Conservation (phyloP, 2,329 filamentous ascomycete genomes). For the Aspergillus versicolor region DNA sequence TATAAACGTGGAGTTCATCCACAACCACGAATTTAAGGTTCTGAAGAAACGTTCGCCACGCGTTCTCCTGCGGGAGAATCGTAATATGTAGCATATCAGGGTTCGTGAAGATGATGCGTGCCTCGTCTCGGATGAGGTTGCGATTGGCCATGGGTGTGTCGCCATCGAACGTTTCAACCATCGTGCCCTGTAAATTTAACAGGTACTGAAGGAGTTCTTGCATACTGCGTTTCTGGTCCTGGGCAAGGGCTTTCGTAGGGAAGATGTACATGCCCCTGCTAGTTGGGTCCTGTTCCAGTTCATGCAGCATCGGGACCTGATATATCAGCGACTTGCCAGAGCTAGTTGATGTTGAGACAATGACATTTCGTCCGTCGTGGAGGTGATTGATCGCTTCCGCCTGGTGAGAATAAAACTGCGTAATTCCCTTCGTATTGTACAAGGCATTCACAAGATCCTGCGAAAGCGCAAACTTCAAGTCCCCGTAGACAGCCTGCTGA, state of each 20-base stretch:
- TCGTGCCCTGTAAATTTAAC: constrained; percentile 68
- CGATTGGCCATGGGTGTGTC: constrained; percentile 83
- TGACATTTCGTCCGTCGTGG: constrained; percentile 78
- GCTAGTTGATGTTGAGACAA: constrained; percentile 91
- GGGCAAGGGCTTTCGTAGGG: constrained; percentile 91
- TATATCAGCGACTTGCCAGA: constrained; percentile 99
- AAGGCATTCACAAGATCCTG: constrained; percentile 93
- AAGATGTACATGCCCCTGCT: constrained; percentile 97
- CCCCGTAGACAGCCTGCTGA: constrained; percentile 76
- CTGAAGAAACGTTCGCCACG: constrained; percentile 84
- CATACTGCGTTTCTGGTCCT: constrained; percentile 87
- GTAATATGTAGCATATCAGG: constrained; percentile 97
- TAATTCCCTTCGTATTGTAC: constrained; percentile 88
- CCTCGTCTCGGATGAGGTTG: constrained; percentile 80
- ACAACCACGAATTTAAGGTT: constrained; percentile 89
- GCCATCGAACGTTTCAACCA: constrained; percentile 94
- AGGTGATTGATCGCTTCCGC: constrained; percentile 89
- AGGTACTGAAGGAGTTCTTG: constrained; percentile 82
- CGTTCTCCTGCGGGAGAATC: constrained; percentile 86
- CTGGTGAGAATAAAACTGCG: constrained; percentile 85
- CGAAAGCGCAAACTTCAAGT: constrained; percentile 81
- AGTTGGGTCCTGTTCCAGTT: constrained; percentile 72
- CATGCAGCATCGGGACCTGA: constrained; percentile 86
- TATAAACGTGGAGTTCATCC: constrained; percentile 93
- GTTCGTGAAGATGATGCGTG: constrained; percentile 93